These are phyloP conservation scores for Epithele typhae DNA, from an alignment of 768 basidiomycete species.

Conservation along the genomic window DNA sequence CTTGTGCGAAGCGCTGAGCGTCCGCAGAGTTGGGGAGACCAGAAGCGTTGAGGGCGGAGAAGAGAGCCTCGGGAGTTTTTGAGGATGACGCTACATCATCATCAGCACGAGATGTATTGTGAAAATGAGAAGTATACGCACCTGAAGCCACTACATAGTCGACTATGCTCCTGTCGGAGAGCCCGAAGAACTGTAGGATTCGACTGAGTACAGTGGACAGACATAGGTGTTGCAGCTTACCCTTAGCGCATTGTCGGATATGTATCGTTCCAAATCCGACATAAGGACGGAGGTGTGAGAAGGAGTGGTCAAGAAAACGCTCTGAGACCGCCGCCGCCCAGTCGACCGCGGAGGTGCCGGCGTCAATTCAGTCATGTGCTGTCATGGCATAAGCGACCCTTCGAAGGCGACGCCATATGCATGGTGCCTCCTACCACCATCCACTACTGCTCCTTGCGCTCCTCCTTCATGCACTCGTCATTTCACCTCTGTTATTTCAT, in stretches of 20 bases:
- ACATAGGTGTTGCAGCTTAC: slow-evolving; percentile 35
- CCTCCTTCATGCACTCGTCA: no score
- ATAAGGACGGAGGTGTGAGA: slow-evolving; percentile 28
- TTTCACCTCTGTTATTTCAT: no score
- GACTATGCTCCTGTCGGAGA: slow-evolving; percentile 78
- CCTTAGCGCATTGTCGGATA: slow-evolving; percentile 73
- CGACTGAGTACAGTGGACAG: neutral
- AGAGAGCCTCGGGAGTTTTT: slow-evolving; percentile 77
- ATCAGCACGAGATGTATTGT: slow-evolving; percentile 6
- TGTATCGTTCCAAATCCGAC: slow-evolving; percentile 66
- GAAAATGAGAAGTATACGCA: slow-evolving; percentile 23
- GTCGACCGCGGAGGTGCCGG: no score
- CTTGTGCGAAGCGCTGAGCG: slow-evolving; percentile 72
- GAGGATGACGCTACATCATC: slow-evolving; percentile 62
- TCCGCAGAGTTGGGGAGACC: slow-evolving; percentile 82
- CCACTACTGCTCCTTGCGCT: no score
- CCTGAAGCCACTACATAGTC: slow-evolving; percentile 88
- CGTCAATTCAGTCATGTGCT: no score
- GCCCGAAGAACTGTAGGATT: slow-evolving; percentile 65
- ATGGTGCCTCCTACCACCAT: no score
- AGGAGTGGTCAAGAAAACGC: neutral
- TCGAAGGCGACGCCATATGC: no score
- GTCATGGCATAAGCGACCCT: no score
- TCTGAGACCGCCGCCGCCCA: no score
- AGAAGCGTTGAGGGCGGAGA: slow-evolving; percentile 64